Conservation (phyloP, 1,284 basidiomycete genomes). For the Malassezia furfur region DNA sequence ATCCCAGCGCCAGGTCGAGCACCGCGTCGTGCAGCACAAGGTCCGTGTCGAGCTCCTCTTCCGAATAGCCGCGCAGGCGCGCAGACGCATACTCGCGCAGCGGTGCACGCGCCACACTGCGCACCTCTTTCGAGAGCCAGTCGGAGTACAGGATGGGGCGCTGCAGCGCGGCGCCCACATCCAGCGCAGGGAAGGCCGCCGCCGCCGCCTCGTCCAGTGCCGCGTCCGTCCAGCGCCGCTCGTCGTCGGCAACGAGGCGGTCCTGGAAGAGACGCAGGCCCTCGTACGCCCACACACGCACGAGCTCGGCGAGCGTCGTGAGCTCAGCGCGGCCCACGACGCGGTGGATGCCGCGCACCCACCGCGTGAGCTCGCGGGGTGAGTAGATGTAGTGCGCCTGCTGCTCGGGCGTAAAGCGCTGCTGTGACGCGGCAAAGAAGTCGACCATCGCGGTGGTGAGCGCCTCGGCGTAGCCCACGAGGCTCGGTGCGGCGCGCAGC, state of each 20-base stretch:
- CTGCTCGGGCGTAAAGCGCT: constrained; percentile 82
- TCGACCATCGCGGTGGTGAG: constrained; percentile 95
- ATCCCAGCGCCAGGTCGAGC: constrained; percentile 88
- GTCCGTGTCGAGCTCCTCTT: constrained; percentile 81
- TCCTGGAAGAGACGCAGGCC: constrained; percentile 95
- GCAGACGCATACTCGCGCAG: constrained; percentile 95
- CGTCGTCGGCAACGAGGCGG: constrained; percentile 61
- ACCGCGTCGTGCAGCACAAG: constrained; percentile 98
- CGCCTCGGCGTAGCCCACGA: constrained; percentile 84
- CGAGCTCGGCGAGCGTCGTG: constrained; percentile 76
- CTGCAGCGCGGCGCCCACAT: constrained; percentile 61
- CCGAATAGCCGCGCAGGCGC: constrained; percentile 62
- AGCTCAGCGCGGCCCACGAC: constrained; percentile 80
- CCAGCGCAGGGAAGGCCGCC: constrained; percentile 84
- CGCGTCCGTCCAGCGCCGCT: constrained; percentile 74
- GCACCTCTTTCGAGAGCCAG: constrained; percentile 97
- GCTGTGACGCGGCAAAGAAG: constrained; percentile 88
- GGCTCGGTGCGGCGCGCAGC: constrained; percentile 86
- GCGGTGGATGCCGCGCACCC: constrained; percentile 95
- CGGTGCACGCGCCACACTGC: constrained; percentile 82
- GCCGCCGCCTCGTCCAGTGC: constrained; percentile 74
- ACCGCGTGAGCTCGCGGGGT: constrained; percentile 95
- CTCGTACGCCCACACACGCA: constrained; percentile 97
- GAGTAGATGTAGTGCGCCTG: constrained; percentile 99
- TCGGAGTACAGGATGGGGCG: constrained; percentile 96